Conservation (phyloP, 2,329 filamentous ascomycete species). For the Phaeophleospora eucalypticola region DNA sequence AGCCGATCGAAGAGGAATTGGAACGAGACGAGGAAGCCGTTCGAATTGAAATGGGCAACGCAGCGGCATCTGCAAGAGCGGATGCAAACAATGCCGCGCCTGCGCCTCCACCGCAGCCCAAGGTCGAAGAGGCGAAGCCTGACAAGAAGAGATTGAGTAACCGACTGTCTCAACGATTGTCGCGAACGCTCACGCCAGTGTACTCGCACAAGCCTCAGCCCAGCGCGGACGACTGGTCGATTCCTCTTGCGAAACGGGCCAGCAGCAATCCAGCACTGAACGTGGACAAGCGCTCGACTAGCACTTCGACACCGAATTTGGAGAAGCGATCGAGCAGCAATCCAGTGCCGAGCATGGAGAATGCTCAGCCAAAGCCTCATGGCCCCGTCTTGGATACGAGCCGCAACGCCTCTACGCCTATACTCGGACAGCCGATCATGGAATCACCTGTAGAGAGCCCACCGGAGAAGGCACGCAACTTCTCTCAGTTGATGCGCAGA, state of each 20-base stretch:
- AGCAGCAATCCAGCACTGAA: conserved; percentile 18
- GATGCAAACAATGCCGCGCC: conserved; percentile 23
- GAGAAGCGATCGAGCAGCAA: not conserved
- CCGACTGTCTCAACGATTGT: conserved; percentile 1
- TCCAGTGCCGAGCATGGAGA: too few species aligned
- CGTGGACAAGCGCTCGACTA: too few species aligned
- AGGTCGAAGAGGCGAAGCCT: not conserved
- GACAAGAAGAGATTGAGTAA: conserved; percentile 5
- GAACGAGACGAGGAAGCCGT: conserved; percentile 39
- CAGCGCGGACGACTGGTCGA: conserved; percentile 17
- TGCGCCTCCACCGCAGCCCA: conserved; percentile 9
- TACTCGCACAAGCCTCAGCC: conserved; percentile 8
- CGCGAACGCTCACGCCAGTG: conserved; percentile 8
- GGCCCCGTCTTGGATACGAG: not conserved
- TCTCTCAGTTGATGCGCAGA: conserved; percentile 23
- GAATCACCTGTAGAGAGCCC: conserved; percentile 3
- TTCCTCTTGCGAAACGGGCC: conserved; percentile 16
- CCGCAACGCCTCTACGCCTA: conserved; percentile 4
- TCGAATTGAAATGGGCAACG: conserved; percentile 33
- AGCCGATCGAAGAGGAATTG: conserved; percentile 36
- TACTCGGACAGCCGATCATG: conserved; percentile 6
- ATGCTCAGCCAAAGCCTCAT: not conserved
- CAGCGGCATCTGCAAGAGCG: conserved; percentile 46
- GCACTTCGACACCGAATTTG: too few species aligned
- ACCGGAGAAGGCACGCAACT: conserved; percentile 13